phyloP scores from a whole-genome alignment of 2,329 filamentous ascomycete species.

The Myriangium duriaei region DNA sequence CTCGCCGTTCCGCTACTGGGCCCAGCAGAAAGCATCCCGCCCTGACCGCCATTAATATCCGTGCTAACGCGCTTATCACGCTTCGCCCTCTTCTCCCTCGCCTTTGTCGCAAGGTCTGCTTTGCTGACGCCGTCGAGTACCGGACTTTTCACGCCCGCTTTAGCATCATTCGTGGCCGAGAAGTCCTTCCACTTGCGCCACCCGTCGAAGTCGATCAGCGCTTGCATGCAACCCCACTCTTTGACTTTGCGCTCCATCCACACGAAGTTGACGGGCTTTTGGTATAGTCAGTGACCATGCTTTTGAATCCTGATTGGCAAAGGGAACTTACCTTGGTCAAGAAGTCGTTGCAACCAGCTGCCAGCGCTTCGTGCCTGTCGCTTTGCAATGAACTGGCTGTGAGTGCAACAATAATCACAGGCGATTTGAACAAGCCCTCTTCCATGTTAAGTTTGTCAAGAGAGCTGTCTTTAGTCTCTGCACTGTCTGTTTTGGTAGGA shows the following conservation, averaged over 20 bases:
- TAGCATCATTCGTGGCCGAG: neutral
- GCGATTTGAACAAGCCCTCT: constrained; percentile 70
- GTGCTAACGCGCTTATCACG: neutral
- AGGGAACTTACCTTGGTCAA: constrained; percentile 56
- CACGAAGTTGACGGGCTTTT: constrained; percentile 85
- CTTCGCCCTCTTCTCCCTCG: constrained; percentile 8
- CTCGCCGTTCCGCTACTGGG: constrained; percentile 67
- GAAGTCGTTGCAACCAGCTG: constrained; percentile 95
- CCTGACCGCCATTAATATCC: neutral
- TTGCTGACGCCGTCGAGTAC: constrained; percentile 3
- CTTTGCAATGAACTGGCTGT: constrained; percentile 91
- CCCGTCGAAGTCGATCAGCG: constrained; percentile 93
- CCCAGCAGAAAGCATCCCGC: constrained; percentile 17
- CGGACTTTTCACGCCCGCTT: constrained; percentile 28
- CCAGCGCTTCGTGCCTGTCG: constrained; percentile 86
- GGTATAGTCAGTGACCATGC: too few relatives aligned
- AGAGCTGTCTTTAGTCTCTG: constrained; percentile 32
- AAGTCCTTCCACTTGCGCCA: constrained; percentile 95
- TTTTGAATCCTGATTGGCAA: too few relatives aligned
- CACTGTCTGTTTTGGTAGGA: constrained; percentile 14
- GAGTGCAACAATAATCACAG: constrained; percentile 93
- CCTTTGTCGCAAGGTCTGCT: constrained; percentile 2
- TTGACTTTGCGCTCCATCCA: constrained; percentile 97
- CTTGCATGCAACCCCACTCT: constrained; percentile 99
- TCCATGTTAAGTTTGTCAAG: constrained; percentile 58